phyloP scores from a whole-genome alignment of 306 rosid genomes.

The Geum urbanum region DNA sequence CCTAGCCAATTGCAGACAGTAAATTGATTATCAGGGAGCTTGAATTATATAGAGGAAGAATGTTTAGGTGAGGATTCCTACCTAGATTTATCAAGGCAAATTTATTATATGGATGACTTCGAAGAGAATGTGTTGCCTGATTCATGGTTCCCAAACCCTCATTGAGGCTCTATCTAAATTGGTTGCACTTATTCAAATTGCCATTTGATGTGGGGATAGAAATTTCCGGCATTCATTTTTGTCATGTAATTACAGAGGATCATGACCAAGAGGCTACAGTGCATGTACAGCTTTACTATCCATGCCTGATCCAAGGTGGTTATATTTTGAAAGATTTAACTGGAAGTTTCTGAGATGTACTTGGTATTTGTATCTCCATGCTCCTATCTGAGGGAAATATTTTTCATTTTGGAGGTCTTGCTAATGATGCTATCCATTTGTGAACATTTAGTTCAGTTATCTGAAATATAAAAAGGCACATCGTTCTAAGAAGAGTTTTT shows the following conservation, averaged over 20 bases:
- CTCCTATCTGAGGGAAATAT: neutral
- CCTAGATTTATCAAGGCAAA: slow-evolving; percentile 46
- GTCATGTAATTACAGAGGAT: neutral
- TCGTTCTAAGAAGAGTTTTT: too few species aligned
- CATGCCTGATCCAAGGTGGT: neutral
- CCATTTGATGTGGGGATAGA: neutral
- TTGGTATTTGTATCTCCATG: neutral
- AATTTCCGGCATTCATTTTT: neutral
- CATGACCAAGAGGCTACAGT: neutral
- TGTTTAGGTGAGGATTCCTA: slow-evolving; percentile 26
- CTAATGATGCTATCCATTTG: neutral
- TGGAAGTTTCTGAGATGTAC: neutral
- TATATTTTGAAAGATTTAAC: neutral
- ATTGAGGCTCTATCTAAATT: neutral
- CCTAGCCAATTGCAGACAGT: slow-evolving; percentile 11
- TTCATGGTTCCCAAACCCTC: slow-evolving; percentile 34
- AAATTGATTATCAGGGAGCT: slow-evolving; percentile 20
- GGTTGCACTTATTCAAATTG: neutral
- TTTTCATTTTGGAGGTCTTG: neutral
- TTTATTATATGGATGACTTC: slow-evolving; percentile 53
- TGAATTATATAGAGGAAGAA: slow-evolving; percentile 33
- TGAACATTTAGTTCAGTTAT: neutral
- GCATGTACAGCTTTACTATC: neutral
- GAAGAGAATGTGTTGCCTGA: slow-evolving; percentile 58
- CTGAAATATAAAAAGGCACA: too few species aligned